A percentile compares a stretch with the other conserved stretches of the same genome.
Conservation (phyloP, 345 rosid species). For the Gossypium mustelinum region DNA sequence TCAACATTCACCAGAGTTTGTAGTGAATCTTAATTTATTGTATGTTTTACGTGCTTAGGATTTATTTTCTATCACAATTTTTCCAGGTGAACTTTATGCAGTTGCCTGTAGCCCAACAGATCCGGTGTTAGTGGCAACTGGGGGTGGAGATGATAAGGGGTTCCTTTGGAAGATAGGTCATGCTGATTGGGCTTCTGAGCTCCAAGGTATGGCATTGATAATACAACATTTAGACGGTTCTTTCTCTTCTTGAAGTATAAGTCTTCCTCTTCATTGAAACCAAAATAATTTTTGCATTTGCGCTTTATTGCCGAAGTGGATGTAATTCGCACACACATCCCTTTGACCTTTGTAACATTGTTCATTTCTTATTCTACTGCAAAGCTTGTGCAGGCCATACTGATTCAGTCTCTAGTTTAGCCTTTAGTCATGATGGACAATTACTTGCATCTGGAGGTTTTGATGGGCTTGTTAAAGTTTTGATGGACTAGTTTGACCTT, state of each 20-base stretch:
- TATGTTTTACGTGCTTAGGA: background rate
- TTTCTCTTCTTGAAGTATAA: background rate
- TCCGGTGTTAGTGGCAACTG: slow-evolving; percentile 78
- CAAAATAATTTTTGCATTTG: background rate
- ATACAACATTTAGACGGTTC: background rate
- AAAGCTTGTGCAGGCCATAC: slow-evolving; percentile 56
- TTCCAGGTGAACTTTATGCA: slow-evolving; percentile 69
- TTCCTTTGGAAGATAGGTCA: slow-evolving; percentile 85
- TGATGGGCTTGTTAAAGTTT: slow-evolving; percentile 72
- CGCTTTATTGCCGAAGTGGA: background rate
- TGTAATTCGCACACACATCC: background rate
- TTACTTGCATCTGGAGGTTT: slow-evolving; percentile 75
- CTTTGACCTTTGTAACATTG: background rate
- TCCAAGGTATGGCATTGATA: slow-evolving; percentile 36
- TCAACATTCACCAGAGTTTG: background rate
- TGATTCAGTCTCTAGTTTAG: slow-evolving; percentile 73
- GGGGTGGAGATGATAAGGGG: slow-evolving; percentile 81
- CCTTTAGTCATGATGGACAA: slow-evolving; percentile 73
- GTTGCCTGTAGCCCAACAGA: slow-evolving; percentile 79
- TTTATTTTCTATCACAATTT: background rate
- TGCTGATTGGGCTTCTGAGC: slow-evolving; percentile 86
- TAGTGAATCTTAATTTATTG: background rate
- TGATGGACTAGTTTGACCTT: too few species aligned
- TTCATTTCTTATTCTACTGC: background rate
- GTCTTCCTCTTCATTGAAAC: background rate